A percentile compares a stretch with the other conserved stretches of the same genome.
Conservation (phyloP, 2,329 filamentous ascomycete genomes). For the Fusarium chuoi region DNA sequence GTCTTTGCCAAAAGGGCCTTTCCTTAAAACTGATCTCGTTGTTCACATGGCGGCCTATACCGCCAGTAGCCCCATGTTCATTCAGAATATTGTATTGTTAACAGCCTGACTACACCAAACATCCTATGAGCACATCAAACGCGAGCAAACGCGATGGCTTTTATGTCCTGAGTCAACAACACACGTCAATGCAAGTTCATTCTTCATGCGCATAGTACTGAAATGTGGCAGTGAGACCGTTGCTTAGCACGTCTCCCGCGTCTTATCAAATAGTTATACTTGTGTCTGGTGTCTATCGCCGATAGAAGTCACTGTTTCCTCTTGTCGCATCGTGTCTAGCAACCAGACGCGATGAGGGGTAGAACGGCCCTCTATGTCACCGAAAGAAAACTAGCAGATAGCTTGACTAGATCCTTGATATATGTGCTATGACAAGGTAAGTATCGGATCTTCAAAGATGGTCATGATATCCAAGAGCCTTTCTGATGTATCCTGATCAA, state of each 20-base stretch:
- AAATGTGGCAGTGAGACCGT: not conserved
- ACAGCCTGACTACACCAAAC: not conserved
- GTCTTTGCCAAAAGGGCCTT: not conserved
- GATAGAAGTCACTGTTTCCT: conserved; percentile 8
- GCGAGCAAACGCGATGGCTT: not conserved
- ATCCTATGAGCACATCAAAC: not conserved
- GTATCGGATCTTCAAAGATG: not conserved
- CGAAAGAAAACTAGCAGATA: not conserved
- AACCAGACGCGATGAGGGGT: conserved; percentile 25
- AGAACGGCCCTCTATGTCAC: conserved; percentile 12
- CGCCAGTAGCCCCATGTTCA: not conserved
- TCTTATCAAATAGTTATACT: not conserved
- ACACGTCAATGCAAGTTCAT: not conserved
- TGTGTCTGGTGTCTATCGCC: not conserved
- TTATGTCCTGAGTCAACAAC: not conserved
- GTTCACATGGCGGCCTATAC: not conserved
- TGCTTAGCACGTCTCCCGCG: not conserved
- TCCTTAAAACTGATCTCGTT: not conserved
- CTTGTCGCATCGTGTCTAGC: conserved; percentile 21
- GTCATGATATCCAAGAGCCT: not conserved
- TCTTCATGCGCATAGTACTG: not conserved
- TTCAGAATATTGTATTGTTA: not conserved
- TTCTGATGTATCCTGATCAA: not conserved
- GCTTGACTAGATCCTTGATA: not conserved
- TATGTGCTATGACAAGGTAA: not conserved